A percentile compares a stretch with the other conserved stretches of the same genome.
phyloP scores from a whole-genome alignment of 2,329 filamentous ascomycete species.

The Ophiostoma fasciatum region DNA sequence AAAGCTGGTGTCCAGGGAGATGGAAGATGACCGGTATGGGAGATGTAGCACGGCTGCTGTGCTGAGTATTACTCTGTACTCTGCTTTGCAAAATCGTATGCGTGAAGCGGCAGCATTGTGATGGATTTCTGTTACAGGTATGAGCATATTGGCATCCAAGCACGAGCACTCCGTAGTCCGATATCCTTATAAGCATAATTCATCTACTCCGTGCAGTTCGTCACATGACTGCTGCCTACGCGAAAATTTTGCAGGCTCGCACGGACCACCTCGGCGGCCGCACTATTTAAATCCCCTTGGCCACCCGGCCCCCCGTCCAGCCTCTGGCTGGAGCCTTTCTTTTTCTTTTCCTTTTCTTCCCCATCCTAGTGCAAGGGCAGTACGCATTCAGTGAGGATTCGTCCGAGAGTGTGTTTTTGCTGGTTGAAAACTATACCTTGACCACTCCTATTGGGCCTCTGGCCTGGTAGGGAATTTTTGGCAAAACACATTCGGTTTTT shows the following conservation, averaged over 20 bases:
- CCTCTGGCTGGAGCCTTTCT: not conserved
- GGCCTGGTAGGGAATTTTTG: slow-evolving; percentile 71
- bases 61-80: too few species aligned
- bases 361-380: slow-evolving; percentile 59
- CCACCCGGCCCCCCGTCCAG: slow-evolving; percentile 1
- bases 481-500: slow-evolving; percentile 21
- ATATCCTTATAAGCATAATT: too few species aligned
- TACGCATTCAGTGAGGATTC: slow-evolving; percentile 68
- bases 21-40: too few species aligned
- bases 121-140: too few species aligned
- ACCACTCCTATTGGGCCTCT: slow-evolving; percentile 57
- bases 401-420: slow-evolving; percentile 80
- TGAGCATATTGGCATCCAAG: too few species aligned
- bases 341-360: slow-evolving; percentile 20
- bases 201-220: too few species aligned
- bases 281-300: slow-evolving; percentile 10
- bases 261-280: slow-evolving; percentile 9
- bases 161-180: too few species aligned
- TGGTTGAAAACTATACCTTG: slow-evolving; percentile 79
- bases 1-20: slow-evolving; percentile 16
- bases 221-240: not conserved
- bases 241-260: slow-evolving; percentile 12
- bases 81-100: too few species aligned
- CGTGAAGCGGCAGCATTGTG: too few species aligned
- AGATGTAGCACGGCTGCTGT: too few species aligned